Percentiles rank a stretch among this genome's conserved stretches.
phyloP scores from a whole-genome alignment of 2,329 filamentous ascomycete genomes.

The Hypoxylon sp. region DNA sequence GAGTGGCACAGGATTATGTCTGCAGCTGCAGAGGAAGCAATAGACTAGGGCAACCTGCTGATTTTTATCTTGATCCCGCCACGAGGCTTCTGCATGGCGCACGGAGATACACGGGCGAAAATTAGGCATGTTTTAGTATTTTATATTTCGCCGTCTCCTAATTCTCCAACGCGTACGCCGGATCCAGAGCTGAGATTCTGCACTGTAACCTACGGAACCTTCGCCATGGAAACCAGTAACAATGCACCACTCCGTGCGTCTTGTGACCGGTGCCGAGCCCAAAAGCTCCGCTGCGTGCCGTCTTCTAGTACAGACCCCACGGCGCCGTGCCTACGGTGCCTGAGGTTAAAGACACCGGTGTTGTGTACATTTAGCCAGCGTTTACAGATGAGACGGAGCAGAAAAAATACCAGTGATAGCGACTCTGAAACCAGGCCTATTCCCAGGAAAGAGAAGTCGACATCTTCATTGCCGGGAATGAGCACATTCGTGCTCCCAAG shows the following conservation, averaged over 20 bases:
- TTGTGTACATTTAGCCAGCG: constrained; percentile 18
- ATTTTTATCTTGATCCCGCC: constrained; percentile 3
- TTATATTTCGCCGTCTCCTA: constrained; percentile 1
- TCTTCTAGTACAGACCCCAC: constrained; percentile 13
- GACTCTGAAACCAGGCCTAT: constrained; percentile 1
- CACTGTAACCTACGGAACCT: constrained; percentile 9
- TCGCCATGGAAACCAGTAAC: constrained; percentile 6
- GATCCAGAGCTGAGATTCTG: neutral
- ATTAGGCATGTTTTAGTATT: constrained; percentile 2
- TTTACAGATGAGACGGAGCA: constrained; percentile 16
- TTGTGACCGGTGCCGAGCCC: constrained; percentile 13
- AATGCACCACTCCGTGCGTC: constrained; percentile 15
- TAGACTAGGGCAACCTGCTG: neutral
- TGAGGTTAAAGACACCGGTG: constrained; percentile 13
- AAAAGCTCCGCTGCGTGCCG: constrained; percentile 12
- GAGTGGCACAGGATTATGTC: constrained; percentile 2
- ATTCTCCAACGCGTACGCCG: neutral
- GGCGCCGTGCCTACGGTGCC: constrained; percentile 10
- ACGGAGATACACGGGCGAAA: neutral
- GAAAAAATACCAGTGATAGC: constrained; percentile 15
- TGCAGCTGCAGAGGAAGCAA: constrained; percentile 2
- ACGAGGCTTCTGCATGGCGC: neutral
- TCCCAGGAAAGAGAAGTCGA: constrained; percentile 9
- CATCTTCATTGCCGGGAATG: constrained; percentile 11
- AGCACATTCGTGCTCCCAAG: constrained; percentile 13